Evolutionary conservation across 2,329 filamentous ascomycete species (phyloP), one percentile per base, ranked within the genome.

Genomic region (Microcyclospora tardicrescens): DNA sequence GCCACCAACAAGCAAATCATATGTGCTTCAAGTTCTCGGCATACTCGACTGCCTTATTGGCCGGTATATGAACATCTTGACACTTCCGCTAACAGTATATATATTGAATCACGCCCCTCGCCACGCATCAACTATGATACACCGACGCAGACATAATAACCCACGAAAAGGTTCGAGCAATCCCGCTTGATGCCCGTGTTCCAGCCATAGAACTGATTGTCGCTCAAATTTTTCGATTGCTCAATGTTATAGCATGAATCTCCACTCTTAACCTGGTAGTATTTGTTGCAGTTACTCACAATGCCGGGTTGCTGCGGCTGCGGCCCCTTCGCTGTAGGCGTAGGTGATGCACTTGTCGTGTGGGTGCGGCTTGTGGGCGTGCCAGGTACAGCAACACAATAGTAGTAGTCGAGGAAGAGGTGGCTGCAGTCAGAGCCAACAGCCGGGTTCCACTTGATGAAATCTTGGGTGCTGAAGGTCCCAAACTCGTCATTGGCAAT

Each of bases 361-460:
- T 10, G n/a, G 10, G 28, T 10, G 10, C 10, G 28, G 10, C n/a
- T 30, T n/a, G 28, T 30, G n/a, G 28, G 28, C 10, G 28, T 10
- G n/a, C 28, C 28, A 10, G 33, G 37, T 10, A 43, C 37, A 30
- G 10, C 28, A n/a, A 30, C 28, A n/a, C 28, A 30, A 30, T 30
- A 30, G 28, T 10, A 10, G n/a, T 30, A 30, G 10, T 30, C 10
- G 28, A n/a, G 28, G 10, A 10, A 30, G n/a, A 30, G 28, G n/a
- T 10, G n/a, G n/a, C 10, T 10, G n/a, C 28, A 30, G 28, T 30
- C 28, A 10, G 28, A 10, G 28, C 28, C 28, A 30, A 30, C 28
- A 30, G 10, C n/a, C 10, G 28, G 28, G n/a, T 30, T 30, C 28
- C 28, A 30, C n/a, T 30, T n/a, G n/a, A 10, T 10, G n/a, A 30